Evolutionary conservation across 2,329 filamentous ascomycete species (phyloP).

Genomic region (Cryphonectria radicalis): DNA sequence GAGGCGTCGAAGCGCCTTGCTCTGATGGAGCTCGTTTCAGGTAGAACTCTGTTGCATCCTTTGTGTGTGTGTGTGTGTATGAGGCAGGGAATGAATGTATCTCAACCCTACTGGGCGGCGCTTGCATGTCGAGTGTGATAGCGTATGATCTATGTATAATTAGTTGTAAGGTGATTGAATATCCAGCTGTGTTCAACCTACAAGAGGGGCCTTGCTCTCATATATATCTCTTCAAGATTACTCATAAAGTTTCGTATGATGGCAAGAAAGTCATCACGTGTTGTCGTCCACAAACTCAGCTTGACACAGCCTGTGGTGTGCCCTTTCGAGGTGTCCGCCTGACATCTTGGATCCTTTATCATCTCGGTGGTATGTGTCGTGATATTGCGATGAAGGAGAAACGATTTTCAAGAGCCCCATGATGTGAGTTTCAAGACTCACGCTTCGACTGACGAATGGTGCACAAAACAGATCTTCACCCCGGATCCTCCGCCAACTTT

Average conservation of each 20-base stretch:
- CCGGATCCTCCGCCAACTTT: not conserved
- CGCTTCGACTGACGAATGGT: no score
- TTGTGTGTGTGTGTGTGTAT: not conserved
- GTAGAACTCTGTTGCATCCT: not conserved
- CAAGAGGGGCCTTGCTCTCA: not conserved
- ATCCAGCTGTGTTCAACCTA: not conserved
- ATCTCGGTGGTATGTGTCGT: not conserved
- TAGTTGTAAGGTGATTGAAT: not conserved
- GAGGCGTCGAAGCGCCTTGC: constrained; percentile 4
- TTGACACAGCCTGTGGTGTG: not conserved
- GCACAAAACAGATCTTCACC: not conserved
- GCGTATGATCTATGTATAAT: not conserved
- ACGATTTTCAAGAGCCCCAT: not conserved
- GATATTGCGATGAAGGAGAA: not conserved
- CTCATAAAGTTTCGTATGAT: not conserved
- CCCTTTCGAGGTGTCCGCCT: not conserved
- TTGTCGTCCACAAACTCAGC: not conserved
- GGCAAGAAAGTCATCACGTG: not conserved
- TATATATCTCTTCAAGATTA: not conserved
- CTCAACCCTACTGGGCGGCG: not conserved
- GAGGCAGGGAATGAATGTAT: not conserved
- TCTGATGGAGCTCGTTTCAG: not conserved
- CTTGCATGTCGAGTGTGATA: not conserved
- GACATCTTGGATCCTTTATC: not conserved
- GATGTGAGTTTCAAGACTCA: not conserved